Base-by-base conservation (phyloP, 345 rosid species). In the Erucastrum elatum region DNA sequence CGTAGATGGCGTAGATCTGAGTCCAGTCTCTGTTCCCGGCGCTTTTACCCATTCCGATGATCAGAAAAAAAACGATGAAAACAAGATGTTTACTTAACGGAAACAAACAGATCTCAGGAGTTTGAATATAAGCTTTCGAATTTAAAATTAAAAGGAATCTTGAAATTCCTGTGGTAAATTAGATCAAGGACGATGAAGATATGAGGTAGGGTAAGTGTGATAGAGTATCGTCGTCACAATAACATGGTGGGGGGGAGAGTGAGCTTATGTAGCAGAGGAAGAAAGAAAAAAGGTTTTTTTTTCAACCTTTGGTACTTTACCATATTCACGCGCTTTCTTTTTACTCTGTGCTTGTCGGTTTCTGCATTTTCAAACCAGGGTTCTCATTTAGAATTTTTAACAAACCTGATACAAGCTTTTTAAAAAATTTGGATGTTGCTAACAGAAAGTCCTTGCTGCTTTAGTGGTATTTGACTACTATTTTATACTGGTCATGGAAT, bases 1-100 rank as follows among this genome's bases (percentile, higher is more conserved):
- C 99, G 88, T 95, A 95, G 3, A 93, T 88, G 1, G 89, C 88
- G 83, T 93, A 95, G 94, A 95, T 93, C 97, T 95, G 99, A 66
- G 93, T 79, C 97, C 97, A 93, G 27, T 95, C 97, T 72, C 87
- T 82, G 71, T 82, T 65, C 31, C 74, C 66, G 64, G 75, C 61
- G 74, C 64, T 49, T 80, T 87, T 87, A 1, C 85, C 88, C 88
- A 87, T 85, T 58, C 31, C 17, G 56, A 51, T 17, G 11, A 60
- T 15, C 30, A 27, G 4, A 29, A 6, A 13, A 8, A 12, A 6
- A 13, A 8, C 12, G 41, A 3, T 34, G 75, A 69, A 68, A 76
- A 76, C 75, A n/a, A 76, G 69, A 6, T 68, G 74, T 68, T 68
- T 68, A 59, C 56, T 55, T 0, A 0, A 12, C 1, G 41, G 60